phyloP scores from a whole-genome alignment of 805 yeast genomes.

The Wickerhamomyces bovis region DNA sequence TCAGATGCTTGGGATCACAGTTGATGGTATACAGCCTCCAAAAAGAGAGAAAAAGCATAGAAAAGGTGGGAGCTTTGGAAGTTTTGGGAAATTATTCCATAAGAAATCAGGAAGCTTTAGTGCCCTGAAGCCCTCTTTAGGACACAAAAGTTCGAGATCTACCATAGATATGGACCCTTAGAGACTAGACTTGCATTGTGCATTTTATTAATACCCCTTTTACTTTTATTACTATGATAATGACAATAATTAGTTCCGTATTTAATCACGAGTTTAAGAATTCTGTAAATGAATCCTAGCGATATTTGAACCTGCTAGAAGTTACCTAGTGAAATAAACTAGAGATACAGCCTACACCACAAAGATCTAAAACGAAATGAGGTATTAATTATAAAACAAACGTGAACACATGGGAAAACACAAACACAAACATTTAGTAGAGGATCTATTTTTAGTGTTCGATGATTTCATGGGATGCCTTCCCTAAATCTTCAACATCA shows the following conservation, averaged over 20 bases:
- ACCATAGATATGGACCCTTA: not conserved
- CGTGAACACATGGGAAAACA: not conserved
- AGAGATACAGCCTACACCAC: no score
- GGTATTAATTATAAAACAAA: not conserved
- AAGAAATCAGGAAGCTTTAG: not conserved
- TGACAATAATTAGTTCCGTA: no score
- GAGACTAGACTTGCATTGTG: not conserved
- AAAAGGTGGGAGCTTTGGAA: not conserved
- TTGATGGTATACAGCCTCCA: not conserved
- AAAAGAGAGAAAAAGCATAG: not conserved
- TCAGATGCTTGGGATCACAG: not conserved
- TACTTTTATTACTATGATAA: no score
- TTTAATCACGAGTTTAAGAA: no score
- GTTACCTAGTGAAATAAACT: no score
- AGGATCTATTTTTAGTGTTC: conserved; percentile 9
- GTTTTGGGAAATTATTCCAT: not conserved
- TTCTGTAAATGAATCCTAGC: no score
- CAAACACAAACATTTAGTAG: not conserved
- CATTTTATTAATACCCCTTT: no score
- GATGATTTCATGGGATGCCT: conserved; percentile 25
- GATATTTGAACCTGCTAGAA: no score
- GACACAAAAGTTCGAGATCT: not conserved
- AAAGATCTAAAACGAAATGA: not conserved
- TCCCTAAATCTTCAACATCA: conserved; percentile 21
- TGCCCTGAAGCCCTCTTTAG: not conserved